Conservation (phyloP, 257 asterid genomes). For the Solanum lycopersicoides region DNA sequence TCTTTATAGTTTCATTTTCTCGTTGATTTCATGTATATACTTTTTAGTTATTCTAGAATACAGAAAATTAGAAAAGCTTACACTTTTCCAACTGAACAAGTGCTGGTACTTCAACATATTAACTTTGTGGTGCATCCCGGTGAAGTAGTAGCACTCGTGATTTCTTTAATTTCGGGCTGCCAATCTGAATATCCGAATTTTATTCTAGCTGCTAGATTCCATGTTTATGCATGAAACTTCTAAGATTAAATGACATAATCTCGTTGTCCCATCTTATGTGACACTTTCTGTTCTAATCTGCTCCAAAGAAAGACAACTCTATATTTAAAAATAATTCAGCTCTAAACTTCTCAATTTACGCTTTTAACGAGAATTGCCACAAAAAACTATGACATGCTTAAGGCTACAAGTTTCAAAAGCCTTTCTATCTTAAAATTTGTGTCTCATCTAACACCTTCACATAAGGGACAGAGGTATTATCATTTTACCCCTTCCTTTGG, state of each 20-base stretch:
- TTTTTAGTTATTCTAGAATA: background rate
- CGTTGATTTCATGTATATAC: background rate
- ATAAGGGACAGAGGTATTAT: background rate
- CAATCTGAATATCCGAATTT: background rate
- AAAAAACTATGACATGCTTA: background rate
- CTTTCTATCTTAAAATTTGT: background rate
- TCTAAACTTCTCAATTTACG: no score
- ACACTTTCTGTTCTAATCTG: background rate
- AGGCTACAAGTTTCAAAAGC: background rate
- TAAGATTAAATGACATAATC: background rate
- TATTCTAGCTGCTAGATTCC: background rate
- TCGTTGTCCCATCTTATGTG: background rate
- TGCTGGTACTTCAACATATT: slow-evolving; percentile 54
- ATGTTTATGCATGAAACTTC: background rate
- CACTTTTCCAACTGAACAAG: slow-evolving; percentile 34
- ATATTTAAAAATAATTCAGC: no score
- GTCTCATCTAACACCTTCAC: background rate
- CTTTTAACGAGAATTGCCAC: background rate
- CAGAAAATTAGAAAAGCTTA: background rate
- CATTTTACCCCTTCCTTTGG: background rate
- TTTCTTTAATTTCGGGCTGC: slow-evolving; percentile 7
- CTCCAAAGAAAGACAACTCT: background rate
- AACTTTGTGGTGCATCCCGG: slow-evolving; percentile 68
- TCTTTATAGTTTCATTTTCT: background rate
- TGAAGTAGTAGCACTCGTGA: slow-evolving; percentile 91